Evolutionary conservation across 2,329 filamentous ascomycete genomes (phyloP).

Genomic region (Hypoxylon sp.): DNA sequence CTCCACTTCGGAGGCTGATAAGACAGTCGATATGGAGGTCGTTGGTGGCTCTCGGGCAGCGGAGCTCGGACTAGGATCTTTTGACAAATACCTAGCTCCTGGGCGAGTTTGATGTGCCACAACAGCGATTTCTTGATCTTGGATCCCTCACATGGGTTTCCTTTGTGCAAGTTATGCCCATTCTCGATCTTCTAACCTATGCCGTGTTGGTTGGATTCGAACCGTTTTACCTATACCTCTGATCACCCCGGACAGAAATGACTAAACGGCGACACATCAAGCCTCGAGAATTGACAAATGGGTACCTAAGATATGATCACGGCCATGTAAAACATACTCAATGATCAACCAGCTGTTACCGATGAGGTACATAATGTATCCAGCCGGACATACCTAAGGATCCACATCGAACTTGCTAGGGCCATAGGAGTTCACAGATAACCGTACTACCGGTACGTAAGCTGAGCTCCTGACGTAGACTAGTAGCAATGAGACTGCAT

Average conservation of each 20-base stretch:
- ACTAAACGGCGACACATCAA: not conserved
- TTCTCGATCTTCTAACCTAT: not conserved
- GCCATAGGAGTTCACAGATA: conserved; percentile 25
- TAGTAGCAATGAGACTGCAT: conserved; percentile 21
- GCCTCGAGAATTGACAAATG: not conserved
- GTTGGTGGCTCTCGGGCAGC: conserved; percentile 31
- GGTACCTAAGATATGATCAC: not conserved
- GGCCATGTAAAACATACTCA: conserved; percentile 4
- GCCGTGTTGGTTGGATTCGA: conserved; percentile 5
- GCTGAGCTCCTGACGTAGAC: conserved; percentile 37
- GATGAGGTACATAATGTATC: not conserved
- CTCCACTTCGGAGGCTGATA: conserved; percentile 35
- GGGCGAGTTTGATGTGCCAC: conserved; percentile 16
- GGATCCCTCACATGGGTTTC: conserved; percentile 18
- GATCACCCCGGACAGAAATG: not conserved
- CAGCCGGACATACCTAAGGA: not conserved
- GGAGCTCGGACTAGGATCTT: conserved; percentile 37
- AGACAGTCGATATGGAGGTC: conserved; percentile 15
- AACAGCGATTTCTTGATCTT: conserved; percentile 13
- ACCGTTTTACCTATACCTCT: not conserved
- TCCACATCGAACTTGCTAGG: conserved; percentile 10
- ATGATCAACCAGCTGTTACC: not conserved
- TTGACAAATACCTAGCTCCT: conserved; percentile 38
- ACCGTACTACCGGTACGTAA: conserved; percentile 28
- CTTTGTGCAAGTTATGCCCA: not conserved